Conservation (phyloP, 2,329 filamentous ascomycete genomes). For the Penicillium sclerotigenum region DNA sequence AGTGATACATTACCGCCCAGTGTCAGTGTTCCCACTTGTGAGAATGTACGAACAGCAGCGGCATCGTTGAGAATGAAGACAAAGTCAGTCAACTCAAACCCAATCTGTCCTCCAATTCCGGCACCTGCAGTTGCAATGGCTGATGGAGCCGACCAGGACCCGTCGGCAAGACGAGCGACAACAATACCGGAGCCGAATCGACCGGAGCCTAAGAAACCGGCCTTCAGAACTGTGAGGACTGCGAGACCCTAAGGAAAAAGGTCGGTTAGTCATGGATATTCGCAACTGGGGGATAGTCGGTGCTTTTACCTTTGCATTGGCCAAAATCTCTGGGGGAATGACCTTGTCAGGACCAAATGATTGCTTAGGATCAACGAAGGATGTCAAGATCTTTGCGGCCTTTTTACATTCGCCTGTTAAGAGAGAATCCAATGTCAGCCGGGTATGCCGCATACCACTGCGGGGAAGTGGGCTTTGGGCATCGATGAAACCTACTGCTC, state of each 20-base stretch:
- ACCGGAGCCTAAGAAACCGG: slow-evolving; percentile 50
- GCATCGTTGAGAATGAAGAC: slow-evolving; percentile 97
- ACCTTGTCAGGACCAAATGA: slow-evolving; percentile 95
- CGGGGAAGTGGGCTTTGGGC: slow-evolving; percentile 29
- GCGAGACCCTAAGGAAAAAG: slow-evolving; percentile 44
- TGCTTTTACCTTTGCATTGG: slow-evolving; percentile 87
- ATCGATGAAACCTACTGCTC: slow-evolving; percentile 40
- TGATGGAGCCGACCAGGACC: slow-evolving; percentile 50
- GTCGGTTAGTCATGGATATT: slow-evolving; percentile 8
- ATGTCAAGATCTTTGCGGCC: slow-evolving; percentile 89
- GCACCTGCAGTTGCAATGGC: slow-evolving; percentile 50
- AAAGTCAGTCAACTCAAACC: slow-evolving; percentile 61
- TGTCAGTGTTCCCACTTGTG: slow-evolving; percentile 85
- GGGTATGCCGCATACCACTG: slow-evolving; percentile 26
- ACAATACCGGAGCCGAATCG: slow-evolving; percentile 51
- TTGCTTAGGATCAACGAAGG: slow-evolving; percentile 91
- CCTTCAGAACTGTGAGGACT: slow-evolving; percentile 50
- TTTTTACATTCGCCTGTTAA: slow-evolving; percentile 89
- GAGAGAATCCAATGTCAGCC: slow-evolving; percentile 33
- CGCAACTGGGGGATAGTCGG: slow-evolving; percentile 9
- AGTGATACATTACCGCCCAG: slow-evolving; percentile 95
- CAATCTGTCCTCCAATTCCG: slow-evolving; percentile 51
- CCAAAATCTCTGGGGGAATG: slow-evolving; percentile 85
- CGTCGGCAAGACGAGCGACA: slow-evolving; percentile 49
- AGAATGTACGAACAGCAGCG: slow-evolving; percentile 86